phyloP scores from a whole-genome alignment of 2,329 filamentous ascomycete species.

The Sarocladium oryzae region DNA sequence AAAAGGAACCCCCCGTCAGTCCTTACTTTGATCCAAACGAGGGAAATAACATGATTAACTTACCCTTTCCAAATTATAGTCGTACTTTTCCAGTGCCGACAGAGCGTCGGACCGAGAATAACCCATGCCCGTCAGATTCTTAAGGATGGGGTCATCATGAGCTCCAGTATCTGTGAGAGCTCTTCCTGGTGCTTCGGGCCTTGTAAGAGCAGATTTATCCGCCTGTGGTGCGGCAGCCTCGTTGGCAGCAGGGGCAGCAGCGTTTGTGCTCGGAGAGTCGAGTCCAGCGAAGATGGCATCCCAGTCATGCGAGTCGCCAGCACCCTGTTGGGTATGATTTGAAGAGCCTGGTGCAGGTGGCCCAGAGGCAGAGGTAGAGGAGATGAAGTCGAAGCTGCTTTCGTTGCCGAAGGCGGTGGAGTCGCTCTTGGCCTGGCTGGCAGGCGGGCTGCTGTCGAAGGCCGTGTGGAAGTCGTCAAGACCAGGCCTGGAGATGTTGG shows the following conservation, averaged over 20 bases:
- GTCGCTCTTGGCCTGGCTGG: conserved; percentile 48
- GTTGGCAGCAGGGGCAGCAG: conserved; percentile 15
- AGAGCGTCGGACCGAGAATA: conserved; percentile 70
- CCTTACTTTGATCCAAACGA: too few relatives aligned
- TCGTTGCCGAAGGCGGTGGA: conserved; percentile 45
- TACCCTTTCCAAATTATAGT: conserved; percentile 95
- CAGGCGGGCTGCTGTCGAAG: conserved; percentile 64
- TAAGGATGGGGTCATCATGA: conserved; percentile 87
- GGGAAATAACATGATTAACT: conserved; percentile 24
- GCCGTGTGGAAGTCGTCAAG: conserved; percentile 75
- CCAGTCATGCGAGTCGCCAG: conserved; percentile 69
- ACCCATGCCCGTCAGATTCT: conserved; percentile 85
- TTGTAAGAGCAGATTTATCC: conserved; percentile 14
- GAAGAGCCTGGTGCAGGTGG: conserved; percentile 32
- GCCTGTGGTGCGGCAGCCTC: conserved; percentile 11
- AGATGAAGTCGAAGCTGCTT: conserved; percentile 54
- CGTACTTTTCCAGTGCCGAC: conserved; percentile 81
- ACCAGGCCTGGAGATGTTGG: conserved; percentile 62
- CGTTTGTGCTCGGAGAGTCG: conserved; percentile 44
- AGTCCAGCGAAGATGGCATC: conserved; percentile 86
- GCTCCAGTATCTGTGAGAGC: conserved; percentile 67
- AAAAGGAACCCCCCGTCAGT: too few relatives aligned
- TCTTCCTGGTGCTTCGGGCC: conserved; percentile 42
- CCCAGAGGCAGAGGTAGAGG: conserved; percentile 25
- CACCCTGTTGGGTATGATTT: conserved; percentile 25